Percentiles rank a stretch among this genome's conserved stretches.
These are phyloP conservation scores for Lentinula guzmanii DNA, from an alignment of 768 basidiomycete species.

Conservation along the genomic window DNA sequence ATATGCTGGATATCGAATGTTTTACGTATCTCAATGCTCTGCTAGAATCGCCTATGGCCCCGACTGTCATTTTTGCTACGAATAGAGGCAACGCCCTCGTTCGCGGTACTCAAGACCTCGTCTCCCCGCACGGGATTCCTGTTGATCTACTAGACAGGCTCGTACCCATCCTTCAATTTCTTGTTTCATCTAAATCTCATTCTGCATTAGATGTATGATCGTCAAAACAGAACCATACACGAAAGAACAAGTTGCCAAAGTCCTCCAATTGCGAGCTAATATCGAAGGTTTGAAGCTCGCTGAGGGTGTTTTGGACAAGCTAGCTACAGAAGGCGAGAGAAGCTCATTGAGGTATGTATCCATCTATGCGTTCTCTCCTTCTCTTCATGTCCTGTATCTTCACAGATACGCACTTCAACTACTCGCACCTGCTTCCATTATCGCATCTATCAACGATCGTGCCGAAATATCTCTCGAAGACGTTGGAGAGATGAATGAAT, in stretches of 20 bases:
- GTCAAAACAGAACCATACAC: slow-evolving; percentile 87
- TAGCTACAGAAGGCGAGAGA: slow-evolving; percentile 79
- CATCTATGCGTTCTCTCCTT: not conserved
- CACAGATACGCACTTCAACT: slow-evolving; percentile 85
- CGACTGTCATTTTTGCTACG: slow-evolving; percentile 94
- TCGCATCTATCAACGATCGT: slow-evolving; percentile 73
- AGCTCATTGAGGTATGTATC: slow-evolving; percentile 67
- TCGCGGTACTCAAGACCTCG: slow-evolving; percentile 87
- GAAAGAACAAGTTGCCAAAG: slow-evolving; percentile 78
- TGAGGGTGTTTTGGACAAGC: slow-evolving; percentile 67
- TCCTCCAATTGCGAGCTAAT: slow-evolving; percentile 80
- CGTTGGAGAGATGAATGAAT: slow-evolving; percentile 86
- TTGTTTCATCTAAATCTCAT: not conserved
- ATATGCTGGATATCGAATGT: slow-evolving; percentile 99
- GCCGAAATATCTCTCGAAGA: slow-evolving; percentile 83
- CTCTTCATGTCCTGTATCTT: slow-evolving; percentile 4
- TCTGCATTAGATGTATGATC: slow-evolving; percentile 70
- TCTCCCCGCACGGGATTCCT: slow-evolving; percentile 90
- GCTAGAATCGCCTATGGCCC: slow-evolving; percentile 94
- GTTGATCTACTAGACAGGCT: slow-evolving; percentile 91
- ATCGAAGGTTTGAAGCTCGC: slow-evolving; percentile 81
- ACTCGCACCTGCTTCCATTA: slow-evolving; percentile 85
- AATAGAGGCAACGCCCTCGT: slow-evolving; percentile 92
- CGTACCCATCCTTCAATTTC: slow-evolving; percentile 13
- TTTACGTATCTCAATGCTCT: slow-evolving; percentile 97